A percentile compares a stretch with the other conserved stretches of the same genome.
Conservation (phyloP, 192 early-diverging fungal species). For the Mortierella alpina region DNA sequence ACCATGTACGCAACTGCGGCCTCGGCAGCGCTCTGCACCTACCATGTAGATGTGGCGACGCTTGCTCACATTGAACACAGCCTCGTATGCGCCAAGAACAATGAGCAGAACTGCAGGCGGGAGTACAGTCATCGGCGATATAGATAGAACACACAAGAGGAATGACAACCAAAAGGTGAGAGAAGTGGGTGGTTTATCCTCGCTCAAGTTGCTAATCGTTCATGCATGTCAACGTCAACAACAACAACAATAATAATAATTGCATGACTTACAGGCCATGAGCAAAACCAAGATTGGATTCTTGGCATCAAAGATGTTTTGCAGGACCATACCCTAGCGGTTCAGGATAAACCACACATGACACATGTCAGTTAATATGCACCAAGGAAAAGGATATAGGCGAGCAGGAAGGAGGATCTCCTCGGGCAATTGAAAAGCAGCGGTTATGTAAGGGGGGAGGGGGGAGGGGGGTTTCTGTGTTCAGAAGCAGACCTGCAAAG, state of each 20-base stretch:
- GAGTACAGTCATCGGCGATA: too few species aligned
- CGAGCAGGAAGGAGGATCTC: slow-evolving; percentile 1
- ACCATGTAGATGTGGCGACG: slow-evolving; percentile 81
- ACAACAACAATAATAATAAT: not conserved
- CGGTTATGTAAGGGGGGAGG: not conserved
- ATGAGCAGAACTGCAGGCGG: slow-evolving; percentile 62
- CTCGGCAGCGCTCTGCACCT: not conserved
- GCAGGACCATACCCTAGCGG: slow-evolving; percentile 68
- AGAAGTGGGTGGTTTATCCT: not conserved
- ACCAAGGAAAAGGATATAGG: not conserved
- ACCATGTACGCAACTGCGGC: not conserved
- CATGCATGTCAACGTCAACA: not conserved
- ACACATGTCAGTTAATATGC: not conserved
- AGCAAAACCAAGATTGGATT: slow-evolving; percentile 70
- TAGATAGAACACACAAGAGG: not conserved
- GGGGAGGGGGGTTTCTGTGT: not conserved
- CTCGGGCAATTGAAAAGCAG: not conserved
- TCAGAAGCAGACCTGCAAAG: slow-evolving; percentile 1
- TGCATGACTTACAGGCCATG: slow-evolving; percentile 62
- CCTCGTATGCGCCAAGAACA: slow-evolving; percentile 72
- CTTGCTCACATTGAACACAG: slow-evolving; percentile 77
- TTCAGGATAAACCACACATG: not conserved
- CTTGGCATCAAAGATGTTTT: slow-evolving; percentile 73
- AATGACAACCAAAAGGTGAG: not conserved
- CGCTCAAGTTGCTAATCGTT: not conserved